These are phyloP conservation scores for Ogataea glucozyma DNA, from an alignment of 805 yeast genomes.

Conservation along the genomic window DNA sequence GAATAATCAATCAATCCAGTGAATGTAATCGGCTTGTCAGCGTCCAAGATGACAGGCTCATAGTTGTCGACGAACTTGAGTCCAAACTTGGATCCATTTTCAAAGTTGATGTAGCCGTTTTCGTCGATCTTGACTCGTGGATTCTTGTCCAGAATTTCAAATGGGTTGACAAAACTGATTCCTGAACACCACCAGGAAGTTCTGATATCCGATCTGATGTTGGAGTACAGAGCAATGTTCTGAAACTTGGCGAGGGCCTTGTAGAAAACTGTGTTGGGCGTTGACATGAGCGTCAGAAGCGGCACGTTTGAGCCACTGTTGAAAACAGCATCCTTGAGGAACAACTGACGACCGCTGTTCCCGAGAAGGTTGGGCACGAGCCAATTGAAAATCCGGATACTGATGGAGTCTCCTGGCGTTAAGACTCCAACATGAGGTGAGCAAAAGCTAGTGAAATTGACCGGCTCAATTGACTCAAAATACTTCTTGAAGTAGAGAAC, in stretches of 20 bases:
- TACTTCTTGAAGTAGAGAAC: slow-evolving; percentile 53
- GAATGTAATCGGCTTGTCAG: slow-evolving; percentile 43
- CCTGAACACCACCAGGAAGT: slow-evolving; percentile 85
- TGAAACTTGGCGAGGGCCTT: slow-evolving; percentile 56
- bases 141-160: slow-evolving; percentile 39
- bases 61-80: slow-evolving; percentile 52
- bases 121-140: slow-evolving; percentile 38
- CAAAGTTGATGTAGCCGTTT: slow-evolving; percentile 45
- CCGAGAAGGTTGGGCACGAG: slow-evolving; percentile 69
- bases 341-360: slow-evolving; percentile 73
- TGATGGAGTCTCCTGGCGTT: slow-evolving; percentile 55
- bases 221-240: slow-evolving; percentile 63
- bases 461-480: slow-evolving; percentile 56
- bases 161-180: slow-evolving; percentile 63
- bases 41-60: slow-evolving; percentile 58
- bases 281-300: slow-evolving; percentile 65
- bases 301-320: slow-evolving; percentile 38
- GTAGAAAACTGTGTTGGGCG: slow-evolving; percentile 58
- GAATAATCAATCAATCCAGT: slow-evolving; percentile 25
- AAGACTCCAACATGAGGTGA: slow-evolving; percentile 70
- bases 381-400: slow-evolving; percentile 57
- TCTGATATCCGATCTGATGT: slow-evolving; percentile 76
- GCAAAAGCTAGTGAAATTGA: slow-evolving; percentile 61
- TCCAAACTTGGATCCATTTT: slow-evolving; percentile 38
- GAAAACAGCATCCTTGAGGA: slow-evolving; percentile 48